These are phyloP conservation scores for Aspergillus tanneri DNA, from an alignment of 2,329 filamentous ascomycete genomes.

Conservation along the genomic window DNA sequence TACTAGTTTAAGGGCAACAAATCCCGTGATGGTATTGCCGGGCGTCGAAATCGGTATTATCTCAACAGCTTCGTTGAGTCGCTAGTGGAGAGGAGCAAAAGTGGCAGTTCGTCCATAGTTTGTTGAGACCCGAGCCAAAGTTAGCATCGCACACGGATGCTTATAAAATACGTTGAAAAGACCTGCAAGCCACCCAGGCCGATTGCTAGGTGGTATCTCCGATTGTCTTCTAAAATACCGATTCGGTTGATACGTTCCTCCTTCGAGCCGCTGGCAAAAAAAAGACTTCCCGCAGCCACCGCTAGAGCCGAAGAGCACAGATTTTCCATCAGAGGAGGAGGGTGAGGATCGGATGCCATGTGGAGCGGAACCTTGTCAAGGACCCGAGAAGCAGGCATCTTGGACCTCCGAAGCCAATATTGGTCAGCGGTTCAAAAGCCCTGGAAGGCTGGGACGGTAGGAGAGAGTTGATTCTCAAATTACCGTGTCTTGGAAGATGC, in stretches of 20 bases:
- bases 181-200: conserved; percentile 8
- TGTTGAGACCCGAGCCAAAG: conserved; percentile 8
- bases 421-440: conserved; percentile 10
- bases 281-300: conserved; percentile 7
- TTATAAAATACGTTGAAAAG: not conserved
- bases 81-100: conserved; percentile 7
- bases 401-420: conserved; percentile 15
- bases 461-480: not conserved
- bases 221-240: conserved; percentile 1
- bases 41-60: conserved; percentile 3
- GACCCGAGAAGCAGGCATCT: conserved; percentile 3
- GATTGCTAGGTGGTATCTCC: not conserved
- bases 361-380: conserved; percentile 10
- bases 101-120: conserved; percentile 9
- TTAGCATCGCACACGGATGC: conserved; percentile 3
- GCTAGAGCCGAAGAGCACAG: conserved; percentile 5
- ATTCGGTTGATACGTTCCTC: conserved; percentile 12
- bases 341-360: conserved; percentile 3
- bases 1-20: conserved; percentile 3
- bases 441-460: not conserved
- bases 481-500: not conserved
- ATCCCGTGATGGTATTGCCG: conserved; percentile 6
- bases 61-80: not conserved
- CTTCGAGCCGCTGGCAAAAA: conserved; percentile 2
- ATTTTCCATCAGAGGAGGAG: conserved; percentile 5